These are phyloP conservation scores for Cladosporium cucumerinum DNA, from an alignment of 2,329 filamentous ascomycete genomes.

Conservation along the genomic window DNA sequence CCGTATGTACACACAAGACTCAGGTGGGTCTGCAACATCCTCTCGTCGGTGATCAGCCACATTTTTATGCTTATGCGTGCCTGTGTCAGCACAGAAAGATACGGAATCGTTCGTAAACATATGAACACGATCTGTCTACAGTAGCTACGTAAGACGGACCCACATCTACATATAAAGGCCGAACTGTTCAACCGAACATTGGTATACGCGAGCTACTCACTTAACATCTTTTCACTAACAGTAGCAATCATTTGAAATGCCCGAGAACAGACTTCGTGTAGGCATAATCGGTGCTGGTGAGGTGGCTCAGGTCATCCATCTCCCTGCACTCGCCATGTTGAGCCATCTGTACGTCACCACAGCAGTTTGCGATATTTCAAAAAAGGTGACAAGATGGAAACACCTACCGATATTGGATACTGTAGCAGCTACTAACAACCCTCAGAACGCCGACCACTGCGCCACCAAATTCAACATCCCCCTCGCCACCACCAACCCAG, in stretches of 20 bases:
- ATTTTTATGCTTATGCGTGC: background rate
- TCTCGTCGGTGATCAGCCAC: background rate
- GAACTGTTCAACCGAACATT: background rate
- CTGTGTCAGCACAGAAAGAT: background rate
- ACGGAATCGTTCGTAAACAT: background rate
- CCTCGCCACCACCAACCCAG: slow-evolving; percentile 36
- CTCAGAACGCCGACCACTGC: slow-evolving; percentile 37
- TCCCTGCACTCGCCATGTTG: slow-evolving; percentile 49
- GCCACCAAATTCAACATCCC: slow-evolving; percentile 35
- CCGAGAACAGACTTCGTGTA: slow-evolving; percentile 28
- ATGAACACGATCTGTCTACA: background rate
- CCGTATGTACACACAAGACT: background rate
- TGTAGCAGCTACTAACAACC: background rate
- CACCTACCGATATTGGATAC: slow-evolving; percentile 18
- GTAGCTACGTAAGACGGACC: slow-evolving; percentile 10
- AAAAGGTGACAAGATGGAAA: slow-evolving; percentile 25
- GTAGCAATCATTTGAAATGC: background rate
- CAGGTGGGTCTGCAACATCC: background rate
- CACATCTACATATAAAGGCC: slow-evolving; percentile 5
- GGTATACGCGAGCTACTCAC: background rate
- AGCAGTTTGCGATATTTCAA: slow-evolving; percentile 53
- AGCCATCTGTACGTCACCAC: slow-evolving; percentile 45
- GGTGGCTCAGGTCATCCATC: slow-evolving; percentile 46
- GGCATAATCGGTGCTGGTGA: slow-evolving; percentile 50
- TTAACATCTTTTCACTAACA: background rate